Base-by-base conservation (phyloP, 163 green algal species). In the Chlamydomonas reinhardtii region DNA sequence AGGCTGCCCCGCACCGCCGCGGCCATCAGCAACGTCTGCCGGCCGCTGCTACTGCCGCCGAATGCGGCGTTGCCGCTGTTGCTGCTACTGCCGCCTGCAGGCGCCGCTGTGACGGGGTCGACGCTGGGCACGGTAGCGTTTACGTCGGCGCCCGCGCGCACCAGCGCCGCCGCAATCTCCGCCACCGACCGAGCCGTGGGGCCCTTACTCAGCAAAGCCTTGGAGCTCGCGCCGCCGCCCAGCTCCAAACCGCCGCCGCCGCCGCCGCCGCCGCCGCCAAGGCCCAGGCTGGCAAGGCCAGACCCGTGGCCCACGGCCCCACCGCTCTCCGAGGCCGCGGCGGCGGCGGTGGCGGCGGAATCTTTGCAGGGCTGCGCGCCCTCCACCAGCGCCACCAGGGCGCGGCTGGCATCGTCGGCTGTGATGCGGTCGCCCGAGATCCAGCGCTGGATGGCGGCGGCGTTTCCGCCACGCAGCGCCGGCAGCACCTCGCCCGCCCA, bases 101-200 rank as follows among this genome's bases (percentile, higher is more conserved):
- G 4, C 5, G n/a, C n/a, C n/a, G 9, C 65, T n/a, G 29, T 35
- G n/a, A 5, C 65, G 0, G 16, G 14, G 3, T 39, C 65, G 19
- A n/a, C 37, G 62, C 39, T 27, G 61, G 27, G 8, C n/a, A 43
- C 76, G n/a, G 48, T 17, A 20, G 35, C 31, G 52, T 84, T 84
- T 4, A 84, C 77, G 66, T 84, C 77, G 19, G 77, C 77, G 11
- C 79, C 79, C 52, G 79, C 79, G 68, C 71, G 71, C 20, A 85
- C 68, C 68, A 85, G 34, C 79, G 43, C 76, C 39, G 39, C n/a
- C 39, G 68, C 68, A 9, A 72, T 27, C 3, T 77, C 68, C 17
- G 76, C 76, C 29, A 34, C 65, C 39, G 76, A 39, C 17, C 71
- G 71, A 0, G 64, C 76, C 12, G 48, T 17, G 48, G 48, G 48